phyloP scores from a whole-genome alignment of 1,139 yeast species.

The Arxiozyma slooffiae region DNA sequence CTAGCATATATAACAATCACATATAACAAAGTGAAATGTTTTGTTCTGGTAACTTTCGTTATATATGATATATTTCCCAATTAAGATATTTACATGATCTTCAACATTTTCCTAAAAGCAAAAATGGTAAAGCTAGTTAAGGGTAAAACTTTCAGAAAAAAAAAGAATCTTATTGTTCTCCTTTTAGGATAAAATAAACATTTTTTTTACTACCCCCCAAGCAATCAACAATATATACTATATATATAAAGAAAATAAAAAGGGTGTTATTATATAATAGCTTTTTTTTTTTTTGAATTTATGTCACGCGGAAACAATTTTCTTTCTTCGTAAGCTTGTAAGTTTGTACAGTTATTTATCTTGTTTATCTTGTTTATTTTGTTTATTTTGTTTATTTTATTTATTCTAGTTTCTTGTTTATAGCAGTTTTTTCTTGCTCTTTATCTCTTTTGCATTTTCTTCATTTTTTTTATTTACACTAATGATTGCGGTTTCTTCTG shows the following conservation, averaged over 20 bases:
- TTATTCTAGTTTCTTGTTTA: not conserved
- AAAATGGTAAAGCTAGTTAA: not conserved
- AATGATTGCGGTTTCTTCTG: no score
- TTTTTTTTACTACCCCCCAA: no score
- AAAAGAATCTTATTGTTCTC: not conserved
- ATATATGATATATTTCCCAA: conserved; percentile 3
- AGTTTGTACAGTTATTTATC: not conserved
- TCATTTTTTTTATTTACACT: no score
- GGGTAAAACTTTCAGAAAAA: not conserved
- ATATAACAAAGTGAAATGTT: not conserved
- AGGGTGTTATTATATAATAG: not conserved
- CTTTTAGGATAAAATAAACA: not conserved
- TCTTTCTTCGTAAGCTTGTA: not conserved
- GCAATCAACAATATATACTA: no score
- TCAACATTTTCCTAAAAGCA: not conserved
- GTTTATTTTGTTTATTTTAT: not conserved
- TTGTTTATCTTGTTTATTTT: not conserved
- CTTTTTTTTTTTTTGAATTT: not conserved
- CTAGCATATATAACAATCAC: not conserved
- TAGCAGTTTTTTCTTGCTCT: no score
- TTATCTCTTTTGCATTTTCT: not conserved
- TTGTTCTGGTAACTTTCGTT: not conserved
- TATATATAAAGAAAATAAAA: no score
- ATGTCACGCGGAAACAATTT: no score
- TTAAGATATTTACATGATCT: conserved; percentile 8